A percentile compares a stretch with the other conserved stretches of the same genome.
phyloP scores from a whole-genome alignment of 2,329 filamentous ascomycete genomes.

The Didymella keratinophila region DNA sequence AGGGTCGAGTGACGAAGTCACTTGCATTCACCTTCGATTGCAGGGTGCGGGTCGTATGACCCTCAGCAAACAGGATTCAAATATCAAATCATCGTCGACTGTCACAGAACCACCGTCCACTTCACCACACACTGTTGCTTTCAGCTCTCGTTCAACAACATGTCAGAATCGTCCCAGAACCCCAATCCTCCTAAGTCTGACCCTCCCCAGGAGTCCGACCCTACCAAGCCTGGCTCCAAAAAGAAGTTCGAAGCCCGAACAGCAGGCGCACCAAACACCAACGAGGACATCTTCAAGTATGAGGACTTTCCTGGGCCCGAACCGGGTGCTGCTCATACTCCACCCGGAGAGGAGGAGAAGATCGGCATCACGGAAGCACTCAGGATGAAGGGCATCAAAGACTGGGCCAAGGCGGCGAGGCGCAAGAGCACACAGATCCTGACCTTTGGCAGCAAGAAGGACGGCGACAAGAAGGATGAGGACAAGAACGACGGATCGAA shows the following conservation, averaged over 20 bases:
- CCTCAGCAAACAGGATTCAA: neutral
- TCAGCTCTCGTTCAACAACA: neutral
- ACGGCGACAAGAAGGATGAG: neutral
- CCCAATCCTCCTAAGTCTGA: neutral
- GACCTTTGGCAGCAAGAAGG: neutral
- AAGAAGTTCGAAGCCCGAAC: constrained; percentile 3
- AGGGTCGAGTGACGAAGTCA: neutral
- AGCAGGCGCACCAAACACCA: constrained; percentile 5
- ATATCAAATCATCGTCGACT: neutral
- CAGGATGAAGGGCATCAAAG: neutral
- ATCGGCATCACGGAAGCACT: constrained; percentile 1
- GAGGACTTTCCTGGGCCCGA: neutral
- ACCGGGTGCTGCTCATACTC: neutral
- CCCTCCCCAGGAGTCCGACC: neutral
- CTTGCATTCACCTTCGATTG: neutral
- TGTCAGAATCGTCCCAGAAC: constrained; percentile 4
- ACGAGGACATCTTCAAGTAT: constrained; percentile 2
- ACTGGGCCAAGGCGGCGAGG: neutral
- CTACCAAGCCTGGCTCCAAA: neutral
- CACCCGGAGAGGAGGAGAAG: constrained; percentile 3
- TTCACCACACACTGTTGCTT: neutral
- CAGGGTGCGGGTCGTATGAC: neutral
- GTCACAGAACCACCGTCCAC: neutral
- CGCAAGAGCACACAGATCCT: neutral
- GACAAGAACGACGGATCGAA: neutral